A percentile compares a stretch with the other conserved stretches of the same genome.
These are phyloP conservation scores for Pharnaceum exiguum DNA, from an alignment of 148 eudicot species.

Conservation along the genomic window DNA sequence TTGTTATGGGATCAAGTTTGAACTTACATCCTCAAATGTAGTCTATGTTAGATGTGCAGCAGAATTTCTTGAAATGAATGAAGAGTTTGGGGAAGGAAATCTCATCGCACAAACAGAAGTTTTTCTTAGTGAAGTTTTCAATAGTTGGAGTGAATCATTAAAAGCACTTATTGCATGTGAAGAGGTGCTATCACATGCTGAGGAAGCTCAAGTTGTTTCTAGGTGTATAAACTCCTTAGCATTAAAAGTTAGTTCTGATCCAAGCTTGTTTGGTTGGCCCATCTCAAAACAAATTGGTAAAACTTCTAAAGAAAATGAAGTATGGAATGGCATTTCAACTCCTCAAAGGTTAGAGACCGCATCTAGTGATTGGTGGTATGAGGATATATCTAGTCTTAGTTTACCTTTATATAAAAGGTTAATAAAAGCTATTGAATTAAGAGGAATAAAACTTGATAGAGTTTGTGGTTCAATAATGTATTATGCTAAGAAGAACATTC, in stretches of 20 bases:
- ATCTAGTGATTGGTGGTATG: slow-evolving; percentile 70
- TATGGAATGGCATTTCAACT: slow-evolving; percentile 57
- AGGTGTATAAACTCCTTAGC: slow-evolving; percentile 64
- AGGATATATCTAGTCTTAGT: slow-evolving; percentile 51
- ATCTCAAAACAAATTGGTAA: slow-evolving; percentile 15
- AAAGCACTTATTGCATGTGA: slow-evolving; percentile 60
- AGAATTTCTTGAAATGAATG: slow-evolving; percentile 64
- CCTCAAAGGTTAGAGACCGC: slow-evolving; percentile 18
- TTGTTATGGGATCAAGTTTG: slow-evolving; percentile 66
- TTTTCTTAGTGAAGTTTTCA: slow-evolving; percentile 55
- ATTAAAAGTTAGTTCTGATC: slow-evolving; percentile 51
- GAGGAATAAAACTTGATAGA: slow-evolving; percentile 63
- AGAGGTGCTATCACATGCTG: slow-evolving; percentile 47
- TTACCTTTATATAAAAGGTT: slow-evolving; percentile 51
- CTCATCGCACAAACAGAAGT: slow-evolving; percentile 49
- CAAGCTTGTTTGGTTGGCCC: slow-evolving; percentile 41
- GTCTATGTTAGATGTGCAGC: slow-evolving; percentile 64
- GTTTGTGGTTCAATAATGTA: slow-evolving; percentile 52
- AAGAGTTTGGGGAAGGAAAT: slow-evolving; percentile 68
- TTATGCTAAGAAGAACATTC: slow-evolving; percentile 47
- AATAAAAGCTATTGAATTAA: slow-evolving; percentile 41
- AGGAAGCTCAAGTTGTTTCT: slow-evolving; percentile 49
- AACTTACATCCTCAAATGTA: slow-evolving; percentile 50
- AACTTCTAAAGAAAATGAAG: slow-evolving; percentile 10
- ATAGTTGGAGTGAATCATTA: slow-evolving; percentile 56